phyloP scores from a whole-genome alignment of 73 alveolate genomes.

The Blepharisma stoltei region DNA sequence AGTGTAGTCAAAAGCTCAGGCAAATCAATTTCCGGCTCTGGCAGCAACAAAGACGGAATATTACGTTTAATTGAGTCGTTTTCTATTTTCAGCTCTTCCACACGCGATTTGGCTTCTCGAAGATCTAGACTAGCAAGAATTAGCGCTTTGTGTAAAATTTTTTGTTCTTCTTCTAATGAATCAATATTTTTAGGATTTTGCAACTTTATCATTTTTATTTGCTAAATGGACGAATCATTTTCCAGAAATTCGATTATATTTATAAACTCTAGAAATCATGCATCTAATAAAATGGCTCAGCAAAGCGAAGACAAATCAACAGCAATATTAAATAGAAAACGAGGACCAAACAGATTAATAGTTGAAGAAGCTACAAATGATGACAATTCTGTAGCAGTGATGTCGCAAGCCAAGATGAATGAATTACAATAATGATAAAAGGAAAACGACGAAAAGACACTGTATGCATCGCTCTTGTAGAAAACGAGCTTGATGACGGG shows the following conservation, averaged over 20 bases:
- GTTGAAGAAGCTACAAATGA: constrained; percentile 75
- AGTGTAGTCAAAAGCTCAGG: background rate
- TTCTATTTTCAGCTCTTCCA: constrained; percentile 4
- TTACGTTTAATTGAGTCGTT: background rate
- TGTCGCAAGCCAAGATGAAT: constrained; percentile 83
- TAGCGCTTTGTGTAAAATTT: constrained; percentile 6
- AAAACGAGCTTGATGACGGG: constrained; percentile 84
- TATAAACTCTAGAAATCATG: too few relatives aligned
- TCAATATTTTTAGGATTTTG: too few relatives aligned
- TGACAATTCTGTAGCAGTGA: constrained; percentile 67
- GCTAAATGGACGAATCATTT: too few relatives aligned
- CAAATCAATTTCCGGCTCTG: background rate
- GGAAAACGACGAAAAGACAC: constrained; percentile 97
- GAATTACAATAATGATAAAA: constrained; percentile 87
- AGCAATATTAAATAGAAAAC: too few relatives aligned
- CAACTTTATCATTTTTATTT: too few relatives aligned
- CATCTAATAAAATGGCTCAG: too few relatives aligned
- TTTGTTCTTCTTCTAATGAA: background rate
- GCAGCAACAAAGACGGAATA: background rate
- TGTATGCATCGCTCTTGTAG: constrained; percentile 92
- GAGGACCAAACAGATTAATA: too few relatives aligned
- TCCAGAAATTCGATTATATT: too few relatives aligned
- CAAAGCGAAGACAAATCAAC: too few relatives aligned
- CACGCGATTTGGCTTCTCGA: background rate
- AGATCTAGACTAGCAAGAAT: background rate